These are phyloP conservation scores for Pleurotus cornucopiae DNA, from an alignment of 768 basidiomycete species.

Conservation along the genomic window DNA sequence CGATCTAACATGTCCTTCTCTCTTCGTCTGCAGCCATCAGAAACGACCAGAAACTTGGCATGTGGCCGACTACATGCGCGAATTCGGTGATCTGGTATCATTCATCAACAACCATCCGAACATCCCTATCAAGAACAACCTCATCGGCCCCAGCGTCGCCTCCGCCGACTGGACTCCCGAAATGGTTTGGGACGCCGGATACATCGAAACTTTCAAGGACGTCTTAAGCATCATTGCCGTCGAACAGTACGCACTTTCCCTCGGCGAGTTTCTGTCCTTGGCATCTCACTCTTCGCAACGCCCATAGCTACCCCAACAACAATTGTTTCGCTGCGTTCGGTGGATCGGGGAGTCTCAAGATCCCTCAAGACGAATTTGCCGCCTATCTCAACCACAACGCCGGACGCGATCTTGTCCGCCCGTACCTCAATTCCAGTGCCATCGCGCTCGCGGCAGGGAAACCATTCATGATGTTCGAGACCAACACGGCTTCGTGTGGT, in stretches of 20 bases:
- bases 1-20: not conserved
- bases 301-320: slow-evolving; percentile 37
- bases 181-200: slow-evolving; percentile 14
- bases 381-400: slow-evolving; percentile 62
- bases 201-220: slow-evolving; percentile 9
- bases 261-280: slow-evolving; percentile 14
- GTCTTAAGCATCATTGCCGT: slow-evolving; percentile 12
- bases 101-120: slow-evolving; percentile 22
- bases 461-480: slow-evolving; percentile 64
- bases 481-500: slow-evolving; percentile 67
- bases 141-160: slow-evolving; percentile 13
- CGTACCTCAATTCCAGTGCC: slow-evolving; percentile 47
- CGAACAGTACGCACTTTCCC: slow-evolving; percentile 16
- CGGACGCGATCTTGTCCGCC: slow-evolving; percentile 40
- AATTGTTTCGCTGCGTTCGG: slow-evolving; percentile 56
- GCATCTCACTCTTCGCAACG: slow-evolving; percentile 25
- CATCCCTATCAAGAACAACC: slow-evolving; percentile 23
- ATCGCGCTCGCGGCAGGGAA: slow-evolving; percentile 38
- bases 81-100: slow-evolving; percentile 31
- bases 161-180: slow-evolving; percentile 14
- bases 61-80: slow-evolving; percentile 9
- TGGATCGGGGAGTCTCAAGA: slow-evolving; percentile 28
- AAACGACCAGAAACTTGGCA: not conserved
- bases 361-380: slow-evolving; percentile 48
- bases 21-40: slow-evolving; percentile 1